Percentiles rank a stretch among this genome's conserved stretches.
These are phyloP conservation scores for Parachaetomium inaequale DNA, from an alignment of 495 filamentous ascomycete genomes.

Conservation along the genomic window DNA sequence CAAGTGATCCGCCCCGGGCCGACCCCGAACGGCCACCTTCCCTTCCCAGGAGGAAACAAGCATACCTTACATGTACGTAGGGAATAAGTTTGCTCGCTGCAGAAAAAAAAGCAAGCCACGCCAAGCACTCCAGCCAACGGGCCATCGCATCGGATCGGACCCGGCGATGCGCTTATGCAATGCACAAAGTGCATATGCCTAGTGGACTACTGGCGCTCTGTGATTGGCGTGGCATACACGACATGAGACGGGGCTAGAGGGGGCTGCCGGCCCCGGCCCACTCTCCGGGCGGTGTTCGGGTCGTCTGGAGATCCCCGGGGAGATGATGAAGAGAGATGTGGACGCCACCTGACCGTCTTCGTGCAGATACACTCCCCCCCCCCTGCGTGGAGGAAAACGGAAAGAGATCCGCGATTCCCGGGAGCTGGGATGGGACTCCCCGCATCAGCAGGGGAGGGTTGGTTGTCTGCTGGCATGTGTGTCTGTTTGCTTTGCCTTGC, in stretches of 20 bases:
- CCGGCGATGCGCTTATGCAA: slow-evolving; percentile 7
- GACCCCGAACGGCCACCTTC: not conserved
- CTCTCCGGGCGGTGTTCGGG: not conserved
- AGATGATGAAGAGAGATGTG: not conserved
- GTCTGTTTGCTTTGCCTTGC: not conserved
- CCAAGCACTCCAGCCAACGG: not conserved
- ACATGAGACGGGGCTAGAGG: not conserved
- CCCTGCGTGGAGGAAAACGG: not conserved
- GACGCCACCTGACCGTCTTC: not conserved
- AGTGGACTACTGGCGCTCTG: too few species aligned
- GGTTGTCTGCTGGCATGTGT: not conserved
- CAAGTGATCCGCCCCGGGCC: slow-evolving; percentile 1
- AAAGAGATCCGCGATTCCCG: not conserved
- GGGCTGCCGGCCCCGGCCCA: not conserved
- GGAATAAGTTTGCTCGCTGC: not conserved
- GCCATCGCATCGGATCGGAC: not conserved
- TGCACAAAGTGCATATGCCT: not conserved
- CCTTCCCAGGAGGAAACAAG: not conserved
- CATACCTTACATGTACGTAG: not conserved
- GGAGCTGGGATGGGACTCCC: not conserved
- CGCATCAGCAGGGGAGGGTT: too few species aligned
- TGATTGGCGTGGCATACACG: slow-evolving; percentile 8
- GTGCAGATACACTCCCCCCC: not conserved
- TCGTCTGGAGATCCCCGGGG: not conserved
- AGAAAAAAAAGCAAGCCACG: not conserved